Conservation (phyloP, 306 rosid species). For the Medicago ruthenica region DNA sequence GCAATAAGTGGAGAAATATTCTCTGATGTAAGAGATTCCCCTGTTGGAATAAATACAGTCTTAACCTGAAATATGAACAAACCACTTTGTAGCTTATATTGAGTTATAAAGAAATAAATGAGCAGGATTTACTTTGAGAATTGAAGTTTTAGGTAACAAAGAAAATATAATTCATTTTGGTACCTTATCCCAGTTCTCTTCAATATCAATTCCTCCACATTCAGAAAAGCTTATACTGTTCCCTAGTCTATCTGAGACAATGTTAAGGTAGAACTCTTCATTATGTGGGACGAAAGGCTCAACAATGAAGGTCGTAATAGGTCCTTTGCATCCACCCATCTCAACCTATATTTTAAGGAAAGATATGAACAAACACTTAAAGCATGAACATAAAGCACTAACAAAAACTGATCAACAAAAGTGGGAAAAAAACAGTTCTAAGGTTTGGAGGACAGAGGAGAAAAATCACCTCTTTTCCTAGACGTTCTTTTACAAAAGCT, state of each 20-base stretch:
- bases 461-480: slow-evolving; percentile 80
- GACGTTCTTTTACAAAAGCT: slow-evolving; percentile 79
- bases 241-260: slow-evolving; percentile 90
- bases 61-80: slow-evolving; percentile 66
- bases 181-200: slow-evolving; percentile 99
- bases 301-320: slow-evolving; percentile 92
- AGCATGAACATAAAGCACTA: neutral
- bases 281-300: slow-evolving; percentile 93
- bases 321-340: slow-evolving; percentile 94
- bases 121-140: neutral
- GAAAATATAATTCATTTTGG: neutral
- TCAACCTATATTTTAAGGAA: slow-evolving; percentile 60
- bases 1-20: slow-evolving; percentile 81
- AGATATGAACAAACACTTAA: slow-evolving; percentile 28
- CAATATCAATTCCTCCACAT: slow-evolving; percentile 97
- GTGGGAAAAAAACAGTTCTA: neutral
- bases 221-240: slow-evolving; percentile 87
- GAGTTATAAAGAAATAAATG: slow-evolving; percentile 14
- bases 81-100: slow-evolving; percentile 27
- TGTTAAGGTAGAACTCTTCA: slow-evolving; percentile 88
- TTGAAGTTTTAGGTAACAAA: neutral
- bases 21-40: slow-evolving; percentile 67
- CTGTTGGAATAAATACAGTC: slow-evolving; percentile 84
- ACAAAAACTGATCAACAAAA: neutral
- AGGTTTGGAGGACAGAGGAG: slow-evolving; percentile 10